These are phyloP conservation scores for Collybia sp. DNA, from an alignment of 768 basidiomycete species.

Conservation along the genomic window DNA sequence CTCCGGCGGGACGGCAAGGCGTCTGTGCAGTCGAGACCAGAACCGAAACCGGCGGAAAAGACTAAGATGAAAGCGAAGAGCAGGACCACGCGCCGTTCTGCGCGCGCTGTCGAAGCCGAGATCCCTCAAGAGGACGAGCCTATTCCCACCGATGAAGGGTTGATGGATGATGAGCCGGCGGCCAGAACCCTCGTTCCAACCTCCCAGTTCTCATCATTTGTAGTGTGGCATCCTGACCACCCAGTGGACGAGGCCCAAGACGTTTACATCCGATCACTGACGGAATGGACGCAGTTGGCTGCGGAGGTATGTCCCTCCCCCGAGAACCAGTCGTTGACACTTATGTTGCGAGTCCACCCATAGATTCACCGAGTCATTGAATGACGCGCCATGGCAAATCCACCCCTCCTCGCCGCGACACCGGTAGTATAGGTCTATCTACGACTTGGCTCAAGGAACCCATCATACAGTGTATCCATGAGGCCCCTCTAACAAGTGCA, in stretches of 20 bases:
- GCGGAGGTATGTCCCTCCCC: slow-evolving; percentile 42
- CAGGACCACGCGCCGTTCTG: slow-evolving; percentile 21
- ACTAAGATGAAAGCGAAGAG: slow-evolving; percentile 13
- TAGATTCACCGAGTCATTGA: slow-evolving; percentile 19
- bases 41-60: slow-evolving; percentile 7
- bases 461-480: no score
- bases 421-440: no score
- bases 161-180: slow-evolving; percentile 9
- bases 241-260: slow-evolving; percentile 66
- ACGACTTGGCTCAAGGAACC: no score
- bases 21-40: slow-evolving; percentile 4
- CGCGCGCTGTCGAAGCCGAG: slow-evolving; percentile 14
- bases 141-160: slow-evolving; percentile 19
- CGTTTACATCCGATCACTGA: slow-evolving; percentile 64
- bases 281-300: slow-evolving; percentile 68
- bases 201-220: slow-evolving; percentile 59
- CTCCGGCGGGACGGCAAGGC: slow-evolving; percentile 30
- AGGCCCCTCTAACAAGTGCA: no score
- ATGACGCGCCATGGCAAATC: background rate
- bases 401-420: no score
- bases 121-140: slow-evolving; percentile 15
- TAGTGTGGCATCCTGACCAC: slow-evolving; percentile 74
- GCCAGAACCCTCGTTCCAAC: slow-evolving; percentile 38
- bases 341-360: background rate
- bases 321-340: background rate